phyloP scores from a whole-genome alignment of 2,329 filamentous ascomycete species.

The Ceratocystis variospora region DNA sequence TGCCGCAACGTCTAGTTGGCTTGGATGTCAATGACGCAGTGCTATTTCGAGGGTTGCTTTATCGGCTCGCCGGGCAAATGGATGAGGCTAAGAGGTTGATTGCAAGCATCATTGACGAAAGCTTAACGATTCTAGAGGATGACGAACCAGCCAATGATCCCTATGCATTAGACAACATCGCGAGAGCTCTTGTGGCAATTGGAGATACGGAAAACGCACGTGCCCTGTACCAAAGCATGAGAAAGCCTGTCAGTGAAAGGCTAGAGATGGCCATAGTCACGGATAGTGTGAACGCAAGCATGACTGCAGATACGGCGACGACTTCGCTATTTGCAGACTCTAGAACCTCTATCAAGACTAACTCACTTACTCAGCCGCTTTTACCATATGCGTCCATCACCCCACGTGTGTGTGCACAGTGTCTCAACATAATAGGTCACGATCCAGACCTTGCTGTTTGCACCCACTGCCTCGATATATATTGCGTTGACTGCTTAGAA shows the following conservation, averaged over 20 bases:
- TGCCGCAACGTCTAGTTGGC: conserved; percentile 30
- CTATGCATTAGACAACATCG: conserved; percentile 31
- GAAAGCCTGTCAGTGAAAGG: conserved; percentile 25
- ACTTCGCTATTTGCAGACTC: not conserved
- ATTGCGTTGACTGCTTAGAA: conserved; percentile 28
- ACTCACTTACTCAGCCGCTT: conserved; percentile 25
- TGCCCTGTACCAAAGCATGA: conserved; percentile 30
- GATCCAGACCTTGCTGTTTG: conserved; percentile 28
- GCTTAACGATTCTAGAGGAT: conserved; percentile 29
- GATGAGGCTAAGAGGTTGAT: conserved; percentile 25
- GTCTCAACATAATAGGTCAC: conserved; percentile 26
- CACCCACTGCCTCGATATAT: conserved; percentile 29
- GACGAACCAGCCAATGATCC: conserved; percentile 31
- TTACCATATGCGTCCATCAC: conserved; percentile 27
- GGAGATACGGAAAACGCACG: conserved; percentile 28
- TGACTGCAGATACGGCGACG: not conserved
- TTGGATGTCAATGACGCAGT: conserved; percentile 32
- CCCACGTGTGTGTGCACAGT: conserved; percentile 29
- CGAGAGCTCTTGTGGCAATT: conserved; percentile 29
- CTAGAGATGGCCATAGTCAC: conserved; percentile 24
- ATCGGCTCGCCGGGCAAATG: conserved; percentile 25
- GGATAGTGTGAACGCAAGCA: conserved; percentile 21
- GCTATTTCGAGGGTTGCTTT: conserved; percentile 30
- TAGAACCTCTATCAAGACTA: conserved; percentile 20
- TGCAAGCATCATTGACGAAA: conserved; percentile 27